Conservation (phyloP, 1,139 yeast species). For the Pichia sp. region DNA sequence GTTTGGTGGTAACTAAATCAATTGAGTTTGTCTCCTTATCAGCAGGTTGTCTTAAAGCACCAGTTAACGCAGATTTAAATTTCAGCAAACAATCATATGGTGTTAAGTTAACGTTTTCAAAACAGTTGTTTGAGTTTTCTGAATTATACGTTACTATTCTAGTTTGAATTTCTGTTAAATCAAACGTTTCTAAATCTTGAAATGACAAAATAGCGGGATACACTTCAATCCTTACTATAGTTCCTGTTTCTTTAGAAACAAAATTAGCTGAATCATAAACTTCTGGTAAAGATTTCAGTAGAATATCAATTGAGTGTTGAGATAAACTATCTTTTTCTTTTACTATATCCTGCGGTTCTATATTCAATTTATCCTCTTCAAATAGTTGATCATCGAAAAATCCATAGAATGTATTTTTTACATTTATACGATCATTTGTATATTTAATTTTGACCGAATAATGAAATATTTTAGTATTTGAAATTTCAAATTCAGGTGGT, state of each 20-base stretch:
- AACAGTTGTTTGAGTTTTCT: constrained; percentile 45
- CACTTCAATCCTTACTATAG: constrained; percentile 38
- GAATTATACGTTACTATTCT: constrained; percentile 32
- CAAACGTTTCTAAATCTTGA: constrained; percentile 35
- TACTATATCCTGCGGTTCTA: constrained; percentile 6
- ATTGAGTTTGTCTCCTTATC: constrained; percentile 47
- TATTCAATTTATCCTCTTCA: constrained; percentile 29
- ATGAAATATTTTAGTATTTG: constrained; percentile 22
- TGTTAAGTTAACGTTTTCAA: constrained; percentile 41
- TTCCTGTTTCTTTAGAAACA: constrained; percentile 37
- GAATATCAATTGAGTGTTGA: not conserved
- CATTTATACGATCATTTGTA: constrained; percentile 4
- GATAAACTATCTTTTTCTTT: constrained; percentile 10
- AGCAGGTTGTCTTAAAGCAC: constrained; percentile 45
- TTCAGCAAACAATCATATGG: constrained; percentile 44
- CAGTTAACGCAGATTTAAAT: constrained; percentile 52
- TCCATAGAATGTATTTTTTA: constrained; percentile 26
- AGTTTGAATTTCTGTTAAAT: constrained; percentile 33
- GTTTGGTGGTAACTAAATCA: constrained; percentile 38
- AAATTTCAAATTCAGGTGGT: constrained; percentile 11
- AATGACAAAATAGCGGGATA: constrained; percentile 34
- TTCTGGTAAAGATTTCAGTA: constrained; percentile 25
- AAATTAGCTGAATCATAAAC: constrained; percentile 38
- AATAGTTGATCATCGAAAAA: constrained; percentile 31
- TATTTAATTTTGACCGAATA: constrained; percentile 24